Evolutionary conservation across 1,284 basidiomycete species (phyloP).

Genomic region (Sporisorium scitamineum): DNA sequence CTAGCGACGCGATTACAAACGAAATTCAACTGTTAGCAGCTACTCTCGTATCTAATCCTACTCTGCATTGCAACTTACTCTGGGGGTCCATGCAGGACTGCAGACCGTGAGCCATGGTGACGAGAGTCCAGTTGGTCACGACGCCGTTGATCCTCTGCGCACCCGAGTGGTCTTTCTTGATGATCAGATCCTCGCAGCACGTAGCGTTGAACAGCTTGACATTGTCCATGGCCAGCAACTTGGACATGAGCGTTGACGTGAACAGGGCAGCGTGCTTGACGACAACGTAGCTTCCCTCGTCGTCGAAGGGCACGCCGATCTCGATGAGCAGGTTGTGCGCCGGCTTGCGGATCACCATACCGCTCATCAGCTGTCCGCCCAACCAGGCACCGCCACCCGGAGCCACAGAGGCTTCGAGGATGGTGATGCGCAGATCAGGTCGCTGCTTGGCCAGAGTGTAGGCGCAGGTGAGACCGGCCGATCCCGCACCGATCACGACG

Average conservation of each 20-base stretch:
- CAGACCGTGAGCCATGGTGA: slow-evolving; percentile 78
- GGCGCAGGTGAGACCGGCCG: slow-evolving; percentile 82
- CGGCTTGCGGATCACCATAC: slow-evolving; percentile 86
- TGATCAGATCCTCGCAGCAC: slow-evolving; percentile 67
- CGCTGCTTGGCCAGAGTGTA: slow-evolving; percentile 77
- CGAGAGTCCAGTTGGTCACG: slow-evolving; percentile 86
- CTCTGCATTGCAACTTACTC: slow-evolving; percentile 74
- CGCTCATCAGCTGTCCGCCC: slow-evolving; percentile 83
- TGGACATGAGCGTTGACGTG: slow-evolving; percentile 82
- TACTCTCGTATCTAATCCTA: no score
- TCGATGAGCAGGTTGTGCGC: slow-evolving; percentile 81
- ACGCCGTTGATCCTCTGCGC: slow-evolving; percentile 81
- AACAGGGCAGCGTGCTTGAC: slow-evolving; percentile 71
- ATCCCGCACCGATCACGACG: slow-evolving; percentile 83
- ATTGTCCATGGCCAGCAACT: slow-evolving; percentile 78
- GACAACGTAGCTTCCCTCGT: slow-evolving; percentile 77
- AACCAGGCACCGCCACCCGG: slow-evolving; percentile 74
- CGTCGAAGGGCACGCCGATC: slow-evolving; percentile 82
- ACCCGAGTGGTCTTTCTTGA: slow-evolving; percentile 62
- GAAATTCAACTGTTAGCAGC: no score
- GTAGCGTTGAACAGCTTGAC: slow-evolving; percentile 73
- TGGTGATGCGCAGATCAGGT: slow-evolving; percentile 83
- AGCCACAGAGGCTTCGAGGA: slow-evolving; percentile 83
- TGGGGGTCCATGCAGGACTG: slow-evolving; percentile 87
- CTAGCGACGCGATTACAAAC: slow-evolving; percentile 19